These are phyloP conservation scores for Macrolepiota dolichaula DNA, from an alignment of 768 basidiomycete genomes.

Conservation along the genomic window DNA sequence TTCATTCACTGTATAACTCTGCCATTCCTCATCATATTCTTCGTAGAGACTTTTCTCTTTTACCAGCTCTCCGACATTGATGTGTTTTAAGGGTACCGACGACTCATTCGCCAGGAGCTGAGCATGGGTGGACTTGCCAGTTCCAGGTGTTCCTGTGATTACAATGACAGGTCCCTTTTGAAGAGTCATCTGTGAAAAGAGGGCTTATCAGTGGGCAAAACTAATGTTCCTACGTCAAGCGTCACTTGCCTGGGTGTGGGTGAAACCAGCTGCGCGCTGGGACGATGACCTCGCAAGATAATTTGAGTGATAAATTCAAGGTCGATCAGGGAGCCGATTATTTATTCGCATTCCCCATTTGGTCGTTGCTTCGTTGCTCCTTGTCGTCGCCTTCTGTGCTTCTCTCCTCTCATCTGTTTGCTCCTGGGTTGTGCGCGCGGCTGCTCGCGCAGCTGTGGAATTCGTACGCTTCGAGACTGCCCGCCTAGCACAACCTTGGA, in stretches of 20 bases:
- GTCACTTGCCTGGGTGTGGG: background rate
- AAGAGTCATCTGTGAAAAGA: slow-evolving; percentile 3
- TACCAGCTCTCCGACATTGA: slow-evolving; percentile 90
- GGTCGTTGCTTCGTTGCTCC: background rate
- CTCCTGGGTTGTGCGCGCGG: background rate
- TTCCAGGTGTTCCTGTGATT: slow-evolving; percentile 92
- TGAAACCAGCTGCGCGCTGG: background rate
- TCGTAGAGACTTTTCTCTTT: slow-evolving; percentile 81
- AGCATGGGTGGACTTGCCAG: slow-evolving; percentile 93
- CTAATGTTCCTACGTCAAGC: background rate
- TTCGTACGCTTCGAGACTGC: background rate
- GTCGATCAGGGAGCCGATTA: background rate
- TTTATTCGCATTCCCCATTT: background rate
- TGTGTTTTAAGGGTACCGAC: slow-evolving; percentile 65
- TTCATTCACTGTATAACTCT: slow-evolving; percentile 90
- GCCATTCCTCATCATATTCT: slow-evolving; percentile 92
- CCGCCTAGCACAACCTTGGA: background rate
- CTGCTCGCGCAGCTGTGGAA: background rate
- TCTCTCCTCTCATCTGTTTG: background rate
- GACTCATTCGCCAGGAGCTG: slow-evolving; percentile 76
- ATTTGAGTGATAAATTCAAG: background rate
- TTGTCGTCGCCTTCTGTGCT: background rate
- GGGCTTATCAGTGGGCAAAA: background rate
- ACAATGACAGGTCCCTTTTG: slow-evolving; percentile 62
- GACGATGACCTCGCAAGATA: background rate